Percentiles rank a stretch among this genome's conserved stretches.
These are phyloP conservation scores for Dalbergia cultrata DNA, from an alignment of 306 rosid genomes.

Conservation along the genomic window DNA sequence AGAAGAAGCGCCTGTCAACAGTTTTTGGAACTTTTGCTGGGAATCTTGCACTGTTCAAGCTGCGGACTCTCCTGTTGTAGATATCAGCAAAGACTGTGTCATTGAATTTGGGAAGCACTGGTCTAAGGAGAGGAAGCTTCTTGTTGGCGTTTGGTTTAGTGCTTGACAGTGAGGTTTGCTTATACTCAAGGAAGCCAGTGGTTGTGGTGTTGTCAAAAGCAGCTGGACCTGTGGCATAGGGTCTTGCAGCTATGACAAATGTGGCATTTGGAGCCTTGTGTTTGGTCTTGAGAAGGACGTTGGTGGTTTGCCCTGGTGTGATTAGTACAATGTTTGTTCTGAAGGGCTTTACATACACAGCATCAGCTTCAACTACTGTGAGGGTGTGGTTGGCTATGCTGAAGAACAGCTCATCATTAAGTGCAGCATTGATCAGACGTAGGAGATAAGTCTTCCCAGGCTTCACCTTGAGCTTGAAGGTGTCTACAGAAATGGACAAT, in stretches of 20 bases:
- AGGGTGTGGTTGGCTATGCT: slow-evolving; percentile 81
- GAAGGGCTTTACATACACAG: slow-evolving; percentile 72
- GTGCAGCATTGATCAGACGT: slow-evolving; percentile 72
- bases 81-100: slow-evolving; percentile 65
- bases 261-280: slow-evolving; percentile 60
- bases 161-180: slow-evolving; percentile 34
- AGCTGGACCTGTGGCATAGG: slow-evolving; percentile 71
- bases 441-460: slow-evolving; percentile 70
- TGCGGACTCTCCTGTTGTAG: slow-evolving; percentile 58
- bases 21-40: slow-evolving; percentile 73
- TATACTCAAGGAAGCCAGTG: slow-evolving; percentile 68
- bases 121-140: slow-evolving; percentile 58
- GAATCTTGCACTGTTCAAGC: slow-evolving; percentile 61
- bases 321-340: slow-evolving; percentile 60
- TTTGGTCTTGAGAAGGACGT: slow-evolving; percentile 67
- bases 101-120: slow-evolving; percentile 65
- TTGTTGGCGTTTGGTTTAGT: slow-evolving; percentile 39
- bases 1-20: slow-evolving; percentile 60
- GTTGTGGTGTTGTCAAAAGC: slow-evolving; percentile 76
- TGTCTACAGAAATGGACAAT: slow-evolving; percentile 48
- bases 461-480: slow-evolving; percentile 70
- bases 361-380: slow-evolving; percentile 77
- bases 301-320: slow-evolving; percentile 80
- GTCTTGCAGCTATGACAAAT: slow-evolving; percentile 67
- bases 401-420: slow-evolving; percentile 73